A percentile compares a stretch with the other conserved stretches of the same genome.
Conservation (phyloP, 129 eudicot species). For the Pittosporum tobira region DNA sequence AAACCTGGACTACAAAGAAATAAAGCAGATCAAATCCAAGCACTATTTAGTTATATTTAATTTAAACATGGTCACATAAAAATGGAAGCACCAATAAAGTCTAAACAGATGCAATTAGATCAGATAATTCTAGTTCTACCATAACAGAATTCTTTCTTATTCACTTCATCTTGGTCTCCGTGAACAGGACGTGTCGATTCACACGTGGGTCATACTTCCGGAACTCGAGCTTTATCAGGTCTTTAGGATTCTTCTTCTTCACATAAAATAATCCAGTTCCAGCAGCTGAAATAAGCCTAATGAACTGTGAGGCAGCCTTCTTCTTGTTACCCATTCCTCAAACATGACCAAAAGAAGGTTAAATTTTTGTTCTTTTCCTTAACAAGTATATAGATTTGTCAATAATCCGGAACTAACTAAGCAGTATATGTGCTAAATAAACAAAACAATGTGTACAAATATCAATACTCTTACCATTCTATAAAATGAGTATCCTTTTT, state of each 20-base stretch:
- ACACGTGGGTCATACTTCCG: conserved; percentile 93
- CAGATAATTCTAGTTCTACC: neutral
- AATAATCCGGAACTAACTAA: too few relatives aligned
- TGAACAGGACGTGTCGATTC: conserved; percentile 77
- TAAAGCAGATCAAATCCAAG: too few relatives aligned
- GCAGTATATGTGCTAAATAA: too few relatives aligned
- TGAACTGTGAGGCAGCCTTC: conserved; percentile 64
- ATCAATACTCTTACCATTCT: too few relatives aligned
- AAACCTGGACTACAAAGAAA: too few relatives aligned
- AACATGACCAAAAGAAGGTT: conserved; percentile 8
- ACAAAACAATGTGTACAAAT: too few relatives aligned
- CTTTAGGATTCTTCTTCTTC: conserved; percentile 79
- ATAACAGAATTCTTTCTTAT: neutral
- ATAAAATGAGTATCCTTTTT: too few relatives aligned
- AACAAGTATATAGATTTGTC: too few relatives aligned
- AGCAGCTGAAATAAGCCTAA: conserved; percentile 86
- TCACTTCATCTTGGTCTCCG: conserved; percentile 90
- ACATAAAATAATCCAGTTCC: conserved; percentile 97
- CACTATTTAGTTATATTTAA: too few relatives aligned
- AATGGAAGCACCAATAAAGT: too few relatives aligned
- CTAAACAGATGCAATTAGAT: neutral
- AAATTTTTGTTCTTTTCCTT: too few relatives aligned
- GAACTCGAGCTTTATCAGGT: conserved; percentile 70
- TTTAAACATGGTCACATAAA: neutral
- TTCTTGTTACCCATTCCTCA: conserved; percentile 69